Percentiles rank a stretch among this genome's conserved stretches.
Evolutionary conservation across 148 eudicot genomes (phyloP).

Genomic region (Simmondsia chinensis): DNA sequence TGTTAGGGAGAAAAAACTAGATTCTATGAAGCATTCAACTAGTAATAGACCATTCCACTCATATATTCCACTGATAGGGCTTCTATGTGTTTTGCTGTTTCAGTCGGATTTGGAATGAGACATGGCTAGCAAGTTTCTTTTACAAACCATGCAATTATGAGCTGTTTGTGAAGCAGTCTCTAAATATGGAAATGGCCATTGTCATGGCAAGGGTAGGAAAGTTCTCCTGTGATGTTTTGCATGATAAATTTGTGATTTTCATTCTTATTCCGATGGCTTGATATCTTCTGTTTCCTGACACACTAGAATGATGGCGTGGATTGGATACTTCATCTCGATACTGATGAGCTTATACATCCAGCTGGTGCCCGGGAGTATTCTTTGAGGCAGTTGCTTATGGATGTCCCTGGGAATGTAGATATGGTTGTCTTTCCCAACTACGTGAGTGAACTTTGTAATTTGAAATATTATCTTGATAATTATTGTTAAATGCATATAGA

Average conservation of each 20-base stretch:
- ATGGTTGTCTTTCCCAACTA: conserved; percentile 93
- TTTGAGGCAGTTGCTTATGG: conserved; percentile 64
- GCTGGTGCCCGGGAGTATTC: conserved; percentile 89
- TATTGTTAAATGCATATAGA: background rate
- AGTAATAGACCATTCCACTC: background rate
- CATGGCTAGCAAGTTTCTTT: conserved; percentile 92
- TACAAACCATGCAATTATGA: conserved; percentile 96
- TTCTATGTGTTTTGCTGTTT: conserved; percentile 1
- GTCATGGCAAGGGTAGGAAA: conserved; percentile 80
- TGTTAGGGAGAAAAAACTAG: too few species aligned
- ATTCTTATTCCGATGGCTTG: background rate
- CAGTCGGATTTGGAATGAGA: conserved; percentile 96
- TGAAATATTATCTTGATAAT: background rate
- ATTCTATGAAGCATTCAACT: too few species aligned
- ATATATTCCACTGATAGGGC: background rate
- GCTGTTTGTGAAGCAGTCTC: conserved; percentile 86
- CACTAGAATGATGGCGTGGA: conserved; percentile 60
- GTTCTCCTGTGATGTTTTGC: background rate
- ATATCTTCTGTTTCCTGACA: background rate
- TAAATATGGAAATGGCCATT: conserved; percentile 96
- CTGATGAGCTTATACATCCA: conserved; percentile 83
- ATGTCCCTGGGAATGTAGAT: conserved; percentile 76
- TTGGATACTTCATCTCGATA: conserved; percentile 96
- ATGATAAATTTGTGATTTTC: background rate
- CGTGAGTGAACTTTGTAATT: conserved; percentile 36